Percentiles rank a stretch among this genome's conserved stretches.
These are phyloP conservation scores for Fonsecaea nubica DNA, from an alignment of 2,329 filamentous ascomycete species.

Conservation along the genomic window DNA sequence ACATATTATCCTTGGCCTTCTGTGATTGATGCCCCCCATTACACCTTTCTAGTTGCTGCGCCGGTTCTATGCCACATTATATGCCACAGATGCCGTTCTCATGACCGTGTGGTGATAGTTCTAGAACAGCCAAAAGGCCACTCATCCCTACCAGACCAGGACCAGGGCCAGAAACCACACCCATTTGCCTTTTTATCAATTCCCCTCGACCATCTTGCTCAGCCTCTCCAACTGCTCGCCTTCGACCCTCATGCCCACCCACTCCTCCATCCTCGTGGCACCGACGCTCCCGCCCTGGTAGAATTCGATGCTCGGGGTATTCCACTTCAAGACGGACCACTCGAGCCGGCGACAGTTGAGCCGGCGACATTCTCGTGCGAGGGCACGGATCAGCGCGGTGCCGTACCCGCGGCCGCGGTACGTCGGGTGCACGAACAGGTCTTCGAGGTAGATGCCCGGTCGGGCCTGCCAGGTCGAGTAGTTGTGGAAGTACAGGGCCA, in stretches of 20 bases:
- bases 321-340: constrained; percentile 93
- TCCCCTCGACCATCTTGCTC: constrained; percentile 24
- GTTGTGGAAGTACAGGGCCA: constrained; percentile 94
- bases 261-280: constrained; percentile 55
- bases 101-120: neutral
- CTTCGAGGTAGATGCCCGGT: constrained; percentile 90
- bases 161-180: neutral
- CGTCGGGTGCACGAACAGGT: constrained; percentile 78
- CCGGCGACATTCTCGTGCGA: constrained; percentile 79
- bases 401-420: constrained; percentile 81
- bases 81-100: neutral
- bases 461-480: constrained; percentile 92
- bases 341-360: constrained; percentile 79
- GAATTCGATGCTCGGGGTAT: constrained; percentile 86
- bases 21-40: neutral
- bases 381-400: constrained; percentile 71
- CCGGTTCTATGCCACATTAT: neutral
- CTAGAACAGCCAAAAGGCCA: neutral
- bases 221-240: constrained; percentile 52
- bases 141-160: neutral
- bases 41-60: neutral
- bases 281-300: constrained; percentile 62
- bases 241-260: constrained; percentile 59
- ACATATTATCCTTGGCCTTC: neutral
- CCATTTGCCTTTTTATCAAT: neutral